A percentile compares a stretch with the other conserved stretches of the same genome.
Evolutionary conservation across 2,329 filamentous ascomycete species (phyloP).

Genomic region (Penicillium sp.): DNA sequence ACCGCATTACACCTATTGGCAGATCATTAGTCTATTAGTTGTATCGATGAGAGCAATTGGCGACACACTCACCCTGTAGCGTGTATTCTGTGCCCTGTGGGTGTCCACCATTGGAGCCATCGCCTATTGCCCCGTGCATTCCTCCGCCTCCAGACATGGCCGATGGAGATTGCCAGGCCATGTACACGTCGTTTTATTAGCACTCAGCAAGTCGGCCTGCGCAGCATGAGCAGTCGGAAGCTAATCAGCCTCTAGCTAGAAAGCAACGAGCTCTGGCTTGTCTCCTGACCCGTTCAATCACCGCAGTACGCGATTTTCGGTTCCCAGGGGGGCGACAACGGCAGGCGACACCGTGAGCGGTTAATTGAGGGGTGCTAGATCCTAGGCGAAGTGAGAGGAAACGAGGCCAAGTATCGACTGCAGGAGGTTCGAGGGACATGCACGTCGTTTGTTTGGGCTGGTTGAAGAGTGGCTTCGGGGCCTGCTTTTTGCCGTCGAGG

Average conservation of each 20-base stretch:
- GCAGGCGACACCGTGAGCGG: slow-evolving; percentile 14
- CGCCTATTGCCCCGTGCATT: slow-evolving; percentile 44
- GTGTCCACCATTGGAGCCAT: slow-evolving; percentile 44
- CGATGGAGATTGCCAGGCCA: slow-evolving; percentile 68
- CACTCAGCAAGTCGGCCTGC: not conserved
- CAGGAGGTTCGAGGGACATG: slow-evolving; percentile 10
- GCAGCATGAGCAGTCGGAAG: not conserved
- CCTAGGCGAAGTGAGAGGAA: slow-evolving; percentile 2
- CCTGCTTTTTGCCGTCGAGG: not conserved
- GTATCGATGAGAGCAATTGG: not conserved
- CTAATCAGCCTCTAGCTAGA: not conserved
- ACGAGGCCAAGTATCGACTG: slow-evolving; percentile 11
- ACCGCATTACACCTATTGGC: slow-evolving; percentile 85
- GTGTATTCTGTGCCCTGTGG: slow-evolving; percentile 66
- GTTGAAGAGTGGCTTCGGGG: not conserved
- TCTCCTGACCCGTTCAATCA: slow-evolving; percentile 24
- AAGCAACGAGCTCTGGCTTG: slow-evolving; percentile 13
- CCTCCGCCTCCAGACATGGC: slow-evolving; percentile 56
- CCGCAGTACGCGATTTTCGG: slow-evolving; percentile 17
- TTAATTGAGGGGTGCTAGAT: not conserved
- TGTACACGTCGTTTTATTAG: slow-evolving; percentile 32
- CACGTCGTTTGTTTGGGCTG: slow-evolving; percentile 16
- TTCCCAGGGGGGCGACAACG: slow-evolving; percentile 15
- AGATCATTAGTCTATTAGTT: not conserved
- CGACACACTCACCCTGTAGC: slow-evolving; percentile 55